These are phyloP conservation scores for Leptographium lundbergii DNA, from an alignment of 2,329 filamentous ascomycete genomes.

Conservation along the genomic window DNA sequence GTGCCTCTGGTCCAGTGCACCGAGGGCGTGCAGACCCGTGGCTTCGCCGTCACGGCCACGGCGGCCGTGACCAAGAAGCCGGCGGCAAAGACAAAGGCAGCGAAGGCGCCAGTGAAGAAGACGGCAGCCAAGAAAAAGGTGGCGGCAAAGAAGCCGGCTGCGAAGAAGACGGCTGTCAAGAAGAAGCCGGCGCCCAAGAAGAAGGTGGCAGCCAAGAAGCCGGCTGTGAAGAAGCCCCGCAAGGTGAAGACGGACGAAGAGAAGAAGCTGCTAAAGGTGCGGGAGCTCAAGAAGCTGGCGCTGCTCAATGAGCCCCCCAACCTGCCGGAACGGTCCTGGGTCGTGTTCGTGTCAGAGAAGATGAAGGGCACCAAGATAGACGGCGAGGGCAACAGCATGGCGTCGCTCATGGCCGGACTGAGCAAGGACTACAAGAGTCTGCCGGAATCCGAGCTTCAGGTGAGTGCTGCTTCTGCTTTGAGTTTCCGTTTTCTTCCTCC, in stretches of 20 bases:
- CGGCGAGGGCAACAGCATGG: constrained; percentile 2
- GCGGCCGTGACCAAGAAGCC: constrained; percentile 11
- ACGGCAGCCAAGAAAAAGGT: constrained; percentile 13
- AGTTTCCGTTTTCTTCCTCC: not conserved
- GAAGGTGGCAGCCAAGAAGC: constrained; percentile 12
- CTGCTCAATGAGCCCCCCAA: constrained; percentile 26
- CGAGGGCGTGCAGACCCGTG: constrained; percentile 1
- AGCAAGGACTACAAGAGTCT: constrained; percentile 26
- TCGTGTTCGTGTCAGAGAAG: constrained; percentile 22
- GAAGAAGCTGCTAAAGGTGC: constrained; percentile 20
- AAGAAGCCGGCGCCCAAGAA: constrained; percentile 14
- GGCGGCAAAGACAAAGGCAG: constrained; percentile 14
- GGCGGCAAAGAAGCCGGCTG: constrained; percentile 15
- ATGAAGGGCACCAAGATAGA: constrained; percentile 13
- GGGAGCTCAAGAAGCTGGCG: constrained; percentile 26
- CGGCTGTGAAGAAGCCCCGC: constrained; percentile 12
- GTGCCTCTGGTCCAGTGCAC: not conserved
- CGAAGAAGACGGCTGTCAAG: constrained; percentile 14
- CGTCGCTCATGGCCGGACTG: constrained; percentile 16
- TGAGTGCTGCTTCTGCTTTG: constrained; percentile 19
- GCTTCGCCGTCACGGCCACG: constrained; percentile 3
- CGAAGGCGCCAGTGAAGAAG: constrained; percentile 12
- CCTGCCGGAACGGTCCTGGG: constrained; percentile 23
- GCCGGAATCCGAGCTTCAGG: constrained; percentile 28
- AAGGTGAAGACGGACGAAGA: constrained; percentile 26